A percentile compares a stretch with the other conserved stretches of the same genome.
Evolutionary conservation across 345 rosid genomes (phyloP).

Genomic region (Stellera chamaejasme): DNA sequence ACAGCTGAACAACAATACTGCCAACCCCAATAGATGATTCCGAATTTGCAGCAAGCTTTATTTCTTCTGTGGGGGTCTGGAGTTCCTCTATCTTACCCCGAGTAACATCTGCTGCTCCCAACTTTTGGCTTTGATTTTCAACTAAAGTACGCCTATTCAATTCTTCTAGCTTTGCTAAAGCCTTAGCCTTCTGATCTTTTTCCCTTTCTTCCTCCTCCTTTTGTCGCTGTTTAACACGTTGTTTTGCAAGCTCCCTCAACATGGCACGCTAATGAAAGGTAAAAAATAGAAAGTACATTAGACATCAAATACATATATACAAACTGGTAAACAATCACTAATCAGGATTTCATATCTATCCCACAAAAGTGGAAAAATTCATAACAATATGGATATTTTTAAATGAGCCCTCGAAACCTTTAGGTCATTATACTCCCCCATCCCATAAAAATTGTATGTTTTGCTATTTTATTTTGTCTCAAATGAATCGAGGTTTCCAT

Average conservation of each 20-base stretch:
- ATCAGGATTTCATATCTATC: no score
- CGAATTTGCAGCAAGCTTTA: conserved; percentile 13
- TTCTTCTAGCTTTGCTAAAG: conserved; percentile 75
- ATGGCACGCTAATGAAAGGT: conserved; percentile 49
- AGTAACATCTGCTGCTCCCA: conserved; percentile 26
- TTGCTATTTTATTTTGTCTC: no score
- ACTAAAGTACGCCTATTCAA: conserved; percentile 57
- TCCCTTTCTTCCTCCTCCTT: conserved; percentile 87
- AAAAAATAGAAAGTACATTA: conserved; percentile 10
- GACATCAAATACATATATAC: conserved; percentile 5
- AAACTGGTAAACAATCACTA: background rate
- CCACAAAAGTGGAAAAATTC: no score
- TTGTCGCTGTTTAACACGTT: conserved; percentile 58
- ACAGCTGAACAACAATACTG: conserved; percentile 19
- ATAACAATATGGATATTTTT: background rate
- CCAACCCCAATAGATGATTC: conserved; percentile 20
- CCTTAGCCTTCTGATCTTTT: conserved; percentile 87
- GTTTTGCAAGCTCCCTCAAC: conserved; percentile 68
- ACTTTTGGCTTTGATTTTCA: conserved; percentile 36
- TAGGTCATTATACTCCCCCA: no score
- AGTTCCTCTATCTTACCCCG: conserved; percentile 33
- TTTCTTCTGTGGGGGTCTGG: conserved; percentile 21
- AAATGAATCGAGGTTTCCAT: no score
- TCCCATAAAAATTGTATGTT: no score
- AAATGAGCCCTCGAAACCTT: no score